Evolutionary conservation across 495 filamentous ascomycete species (phyloP), one percentile per base, ranked within the genome.

Genomic region (Thermothielavioides terrestris): DNA sequence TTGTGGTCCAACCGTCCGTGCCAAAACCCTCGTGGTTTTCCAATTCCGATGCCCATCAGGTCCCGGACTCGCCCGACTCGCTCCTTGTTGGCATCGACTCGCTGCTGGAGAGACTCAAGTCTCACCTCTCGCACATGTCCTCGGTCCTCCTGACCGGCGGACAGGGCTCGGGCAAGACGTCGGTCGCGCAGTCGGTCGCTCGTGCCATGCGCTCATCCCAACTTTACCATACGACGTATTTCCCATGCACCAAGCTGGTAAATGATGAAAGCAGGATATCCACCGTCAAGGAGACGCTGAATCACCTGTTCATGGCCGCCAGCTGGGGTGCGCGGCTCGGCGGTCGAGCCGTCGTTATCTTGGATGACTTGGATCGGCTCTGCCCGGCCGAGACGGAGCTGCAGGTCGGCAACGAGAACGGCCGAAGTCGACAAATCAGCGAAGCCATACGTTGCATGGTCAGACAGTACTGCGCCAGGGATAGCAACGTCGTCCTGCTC

Each of bases 351-450:
- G 57, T 96, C 4, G 82, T 98, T 12, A 79, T 98, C 34, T 71
- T 98, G 3, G 92, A 98, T 59, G 92, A 98, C 53, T 72, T 98
- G 9, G 94, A 98, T 62, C 85, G 84, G 52, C 70, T 98, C 9
- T 96, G 92, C 61, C 89, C 91, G 0, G 82, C 80, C 1, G 92
- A 97, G 67, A 95, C 88, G 0, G 92, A 97, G 62, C 71, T 95
- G 23, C 85, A 94, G 67, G 88, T 94, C 7, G 89, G 88, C 46
- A 85, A 82, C 35, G 89, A 98, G 56, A 95, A 96, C 55, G 85
- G 82, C 17, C 83, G 94, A 25, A 95, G 89, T 56, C 78, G 88
- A 3, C 94, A 96, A 54, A 81, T 95, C 50, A 95, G 90, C 62
- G 92, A 97, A 62, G 75, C 88, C 3, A 74, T 98, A 18, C 88